These are phyloP conservation scores for Bothriochloa decipiens DNA, from an alignment of 176 grass and related monocot genomes.

Conservation along the genomic window DNA sequence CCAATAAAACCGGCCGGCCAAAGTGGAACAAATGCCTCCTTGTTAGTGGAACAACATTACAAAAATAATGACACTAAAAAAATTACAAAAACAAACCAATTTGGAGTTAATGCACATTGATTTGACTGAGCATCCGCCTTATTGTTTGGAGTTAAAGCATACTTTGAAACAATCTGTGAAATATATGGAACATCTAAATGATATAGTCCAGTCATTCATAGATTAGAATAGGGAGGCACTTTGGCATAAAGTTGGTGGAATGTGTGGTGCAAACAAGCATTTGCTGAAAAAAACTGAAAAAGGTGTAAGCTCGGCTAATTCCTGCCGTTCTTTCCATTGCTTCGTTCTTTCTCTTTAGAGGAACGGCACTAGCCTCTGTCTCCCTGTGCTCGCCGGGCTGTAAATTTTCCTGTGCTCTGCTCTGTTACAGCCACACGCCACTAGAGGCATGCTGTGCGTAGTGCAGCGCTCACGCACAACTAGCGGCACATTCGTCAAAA, in stretches of 20 bases:
- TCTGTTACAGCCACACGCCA: neutral
- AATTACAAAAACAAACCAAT: neutral
- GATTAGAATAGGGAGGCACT: constrained; percentile 5
- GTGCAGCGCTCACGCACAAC: no score
- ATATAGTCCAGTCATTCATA: neutral
- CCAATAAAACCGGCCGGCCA: neutral
- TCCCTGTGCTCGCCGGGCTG: neutral
- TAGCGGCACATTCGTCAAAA: neutral
- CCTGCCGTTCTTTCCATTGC: constrained; percentile 7
- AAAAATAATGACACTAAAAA: no score
- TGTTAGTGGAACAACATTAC: constrained; percentile 21
- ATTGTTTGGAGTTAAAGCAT: neutral
- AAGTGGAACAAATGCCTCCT: neutral
- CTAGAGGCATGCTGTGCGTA: neutral
- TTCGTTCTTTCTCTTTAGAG: neutral
- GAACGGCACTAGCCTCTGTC: constrained; percentile 17
- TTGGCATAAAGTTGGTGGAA: constrained; percentile 25
- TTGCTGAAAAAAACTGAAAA: no score
- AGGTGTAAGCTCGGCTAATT: neutral
- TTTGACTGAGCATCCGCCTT: constrained; percentile 13
- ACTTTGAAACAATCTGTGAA: neutral
- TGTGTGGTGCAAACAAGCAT: neutral
- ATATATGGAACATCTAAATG: neutral
- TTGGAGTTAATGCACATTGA: neutral
- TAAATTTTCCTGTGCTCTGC: neutral